A percentile compares a stretch with the other conserved stretches of the same genome.
These are phyloP conservation scores for Apiotrichum gracile DNA, from an alignment of 1,284 basidiomycete species.

Conservation along the genomic window DNA sequence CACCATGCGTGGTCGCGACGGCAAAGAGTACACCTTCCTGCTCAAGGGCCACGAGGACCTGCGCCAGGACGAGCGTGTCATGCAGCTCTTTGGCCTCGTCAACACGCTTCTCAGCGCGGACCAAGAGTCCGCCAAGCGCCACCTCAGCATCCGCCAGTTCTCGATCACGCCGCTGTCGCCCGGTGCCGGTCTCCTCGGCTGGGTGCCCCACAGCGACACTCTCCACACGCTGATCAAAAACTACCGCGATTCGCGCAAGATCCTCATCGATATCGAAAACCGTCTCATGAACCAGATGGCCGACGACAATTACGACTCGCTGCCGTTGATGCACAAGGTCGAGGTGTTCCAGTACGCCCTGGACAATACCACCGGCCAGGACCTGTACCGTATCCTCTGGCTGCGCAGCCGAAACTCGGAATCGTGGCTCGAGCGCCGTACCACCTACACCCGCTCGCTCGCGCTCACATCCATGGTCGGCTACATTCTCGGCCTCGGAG, in stretches of 20 bases:
- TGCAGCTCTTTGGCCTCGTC: constrained; percentile 97
- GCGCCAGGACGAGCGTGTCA: constrained; percentile 97
- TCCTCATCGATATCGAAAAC: constrained; percentile 96
- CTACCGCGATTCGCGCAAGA: constrained; percentile 90
- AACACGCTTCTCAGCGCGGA: constrained; percentile 92
- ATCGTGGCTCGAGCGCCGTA: constrained; percentile 93
- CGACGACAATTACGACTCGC: constrained; percentile 86
- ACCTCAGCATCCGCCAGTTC: constrained; percentile 88
- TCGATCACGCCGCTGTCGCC: constrained; percentile 94
- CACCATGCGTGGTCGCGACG: constrained; percentile 84
- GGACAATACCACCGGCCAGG: constrained; percentile 97
- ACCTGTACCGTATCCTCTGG: constrained; percentile 97
- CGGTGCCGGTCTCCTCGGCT: constrained; percentile 89
- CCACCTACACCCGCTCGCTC: constrained; percentile 93
- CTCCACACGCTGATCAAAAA: constrained; percentile 97
- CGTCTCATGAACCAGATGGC: constrained; percentile 99
- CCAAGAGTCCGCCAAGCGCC: constrained; percentile 91
- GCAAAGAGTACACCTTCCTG: constrained; percentile 84
- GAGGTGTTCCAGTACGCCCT: constrained; percentile 99
- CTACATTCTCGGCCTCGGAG: constrained; percentile 96
- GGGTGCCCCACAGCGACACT: constrained; percentile 96
- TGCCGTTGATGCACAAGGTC: constrained; percentile 93
- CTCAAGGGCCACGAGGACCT: constrained; percentile 99
- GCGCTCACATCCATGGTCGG: constrained; percentile 96
- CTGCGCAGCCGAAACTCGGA: constrained; percentile 91